Percentiles rank a stretch among this genome's conserved stretches.
Conservation (phyloP, 2,329 filamentous ascomycete species). For the Huntiella decipiens region DNA sequence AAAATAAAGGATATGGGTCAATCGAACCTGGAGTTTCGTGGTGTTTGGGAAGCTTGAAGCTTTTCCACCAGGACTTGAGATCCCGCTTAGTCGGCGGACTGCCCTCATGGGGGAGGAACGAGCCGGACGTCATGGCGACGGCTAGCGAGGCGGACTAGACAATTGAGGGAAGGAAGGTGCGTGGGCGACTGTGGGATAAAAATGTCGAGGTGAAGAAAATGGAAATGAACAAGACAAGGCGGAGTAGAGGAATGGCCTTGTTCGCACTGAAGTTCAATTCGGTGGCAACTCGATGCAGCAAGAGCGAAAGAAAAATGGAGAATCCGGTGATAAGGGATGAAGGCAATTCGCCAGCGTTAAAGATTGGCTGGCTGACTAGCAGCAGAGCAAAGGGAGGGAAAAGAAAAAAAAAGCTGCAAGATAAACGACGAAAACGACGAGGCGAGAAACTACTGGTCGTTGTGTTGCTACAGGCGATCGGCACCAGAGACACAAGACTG, state of each 20-base stretch:
- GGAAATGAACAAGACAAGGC: too few relatives aligned
- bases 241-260: too few relatives aligned
- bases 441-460: not conserved
- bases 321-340: not conserved
- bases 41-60: slow-evolving; percentile 51
- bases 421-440: slow-evolving; percentile 1
- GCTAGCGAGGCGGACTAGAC: not conserved
- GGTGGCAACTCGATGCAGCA: not conserved
- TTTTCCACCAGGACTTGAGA: slow-evolving; percentile 92
- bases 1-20: not conserved
- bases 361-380: not conserved
- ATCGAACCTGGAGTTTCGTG: slow-evolving; percentile 28
- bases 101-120: slow-evolving; percentile 18
- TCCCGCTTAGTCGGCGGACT: slow-evolving; percentile 50
- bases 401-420: not conserved
- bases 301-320: not conserved
- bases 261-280: too few relatives aligned
- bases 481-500: slow-evolving; percentile 1
- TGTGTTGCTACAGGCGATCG: not conserved
- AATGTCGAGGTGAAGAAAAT: too few relatives aligned
- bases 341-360: too few relatives aligned
- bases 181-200: too few relatives aligned
- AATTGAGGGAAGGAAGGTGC: too few relatives aligned
- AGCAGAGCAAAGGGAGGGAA: not conserved
- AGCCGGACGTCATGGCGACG: slow-evolving; percentile 20